phyloP scores from a whole-genome alignment of 2,329 filamentous ascomycete genomes.

The Corinectria fuckeliana region DNA sequence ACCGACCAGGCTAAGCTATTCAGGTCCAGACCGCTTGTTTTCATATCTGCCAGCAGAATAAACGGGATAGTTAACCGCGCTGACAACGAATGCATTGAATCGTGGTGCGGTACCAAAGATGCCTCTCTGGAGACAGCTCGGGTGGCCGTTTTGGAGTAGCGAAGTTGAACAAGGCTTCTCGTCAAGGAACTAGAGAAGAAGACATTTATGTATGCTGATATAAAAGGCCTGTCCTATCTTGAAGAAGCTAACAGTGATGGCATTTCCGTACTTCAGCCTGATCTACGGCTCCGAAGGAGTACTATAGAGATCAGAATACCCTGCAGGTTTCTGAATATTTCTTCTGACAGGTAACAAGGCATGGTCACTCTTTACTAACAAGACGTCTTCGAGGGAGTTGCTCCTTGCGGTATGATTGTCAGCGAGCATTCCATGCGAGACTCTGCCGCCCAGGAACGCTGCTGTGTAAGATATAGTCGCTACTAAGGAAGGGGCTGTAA shows the following conservation, averaged over 20 bases:
- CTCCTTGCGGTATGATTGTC: too few relatives aligned
- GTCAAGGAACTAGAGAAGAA: background rate
- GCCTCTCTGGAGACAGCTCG: background rate
- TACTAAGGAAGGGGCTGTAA: too few relatives aligned
- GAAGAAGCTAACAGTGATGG: background rate
- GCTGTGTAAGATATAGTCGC: too few relatives aligned
- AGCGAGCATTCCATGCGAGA: too few relatives aligned
- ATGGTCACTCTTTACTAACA: background rate
- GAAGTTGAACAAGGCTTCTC: background rate
- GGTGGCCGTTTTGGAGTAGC: background rate
- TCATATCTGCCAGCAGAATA: background rate
- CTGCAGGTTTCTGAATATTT: background rate
- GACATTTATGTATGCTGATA: background rate
- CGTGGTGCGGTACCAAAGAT: background rate
- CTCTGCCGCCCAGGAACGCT: too few relatives aligned
- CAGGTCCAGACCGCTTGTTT: background rate
- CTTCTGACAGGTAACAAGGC: background rate
- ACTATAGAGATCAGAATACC: background rate
- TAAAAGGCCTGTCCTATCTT: background rate
- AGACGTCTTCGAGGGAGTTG: too few relatives aligned
- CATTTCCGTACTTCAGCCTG: background rate
- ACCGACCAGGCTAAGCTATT: background rate
- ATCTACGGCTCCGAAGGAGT: background rate
- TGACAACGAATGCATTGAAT: background rate
- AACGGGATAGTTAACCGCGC: background rate